Conservation (phyloP, 164 flowering plant genomes). For the Annona squamosa region DNA sequence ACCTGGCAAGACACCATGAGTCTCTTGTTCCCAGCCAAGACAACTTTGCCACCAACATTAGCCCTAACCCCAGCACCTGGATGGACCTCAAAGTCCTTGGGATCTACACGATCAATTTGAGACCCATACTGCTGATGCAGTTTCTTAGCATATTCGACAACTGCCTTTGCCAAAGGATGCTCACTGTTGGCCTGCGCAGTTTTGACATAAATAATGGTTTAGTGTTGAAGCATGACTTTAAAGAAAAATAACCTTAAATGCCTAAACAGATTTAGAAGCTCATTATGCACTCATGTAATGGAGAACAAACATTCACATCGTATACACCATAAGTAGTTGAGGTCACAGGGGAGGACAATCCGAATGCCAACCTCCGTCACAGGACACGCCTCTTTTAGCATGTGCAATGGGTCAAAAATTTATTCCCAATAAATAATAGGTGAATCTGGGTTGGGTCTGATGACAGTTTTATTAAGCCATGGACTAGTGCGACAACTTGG, state of each 20-base stretch:
- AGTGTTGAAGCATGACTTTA: background rate
- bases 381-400: no score
- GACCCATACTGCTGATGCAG: conserved; percentile 41
- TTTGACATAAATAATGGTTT: background rate
- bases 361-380: no score
- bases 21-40: conserved; percentile 82
- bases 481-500: no score
- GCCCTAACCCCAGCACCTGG: conserved; percentile 86
- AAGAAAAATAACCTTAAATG: background rate
- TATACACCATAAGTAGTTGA: no score
- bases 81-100: conserved; percentile 72
- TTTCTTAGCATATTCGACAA: conserved; percentile 63
- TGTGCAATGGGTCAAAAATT: no score
- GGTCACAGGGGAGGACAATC: no score
- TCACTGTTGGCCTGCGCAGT: conserved; percentile 72
- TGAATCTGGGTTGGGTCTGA: no score
- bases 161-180: conserved; percentile 92
- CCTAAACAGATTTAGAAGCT: background rate
- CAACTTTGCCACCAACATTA: conserved; percentile 46
- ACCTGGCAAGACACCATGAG: conserved; percentile 52
- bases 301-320: no score
- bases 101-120: conserved; percentile 33
- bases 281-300: background rate
- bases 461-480: no score
- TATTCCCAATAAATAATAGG: no score